These are phyloP conservation scores for Guadua angustifolia DNA, from an alignment of 176 grass and related monocot genomes.

Conservation along the genomic window DNA sequence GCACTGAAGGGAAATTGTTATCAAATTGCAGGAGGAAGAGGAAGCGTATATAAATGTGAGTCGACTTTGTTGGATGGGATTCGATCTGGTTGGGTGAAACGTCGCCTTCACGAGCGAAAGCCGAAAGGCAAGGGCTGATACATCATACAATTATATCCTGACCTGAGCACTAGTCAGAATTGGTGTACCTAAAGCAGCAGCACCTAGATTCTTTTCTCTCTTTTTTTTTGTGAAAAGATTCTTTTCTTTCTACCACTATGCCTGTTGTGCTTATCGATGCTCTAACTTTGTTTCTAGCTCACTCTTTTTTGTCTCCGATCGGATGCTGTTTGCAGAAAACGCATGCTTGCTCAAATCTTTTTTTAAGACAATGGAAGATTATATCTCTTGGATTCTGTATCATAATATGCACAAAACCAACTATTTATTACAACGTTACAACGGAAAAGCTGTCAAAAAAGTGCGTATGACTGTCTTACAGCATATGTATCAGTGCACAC, in stretches of 20 bases:
- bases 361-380: too few species aligned
- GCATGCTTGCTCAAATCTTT: background rate
- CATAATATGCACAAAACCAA: too few species aligned
- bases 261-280: background rate
- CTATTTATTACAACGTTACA: too few species aligned
- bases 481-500: too few species aligned
- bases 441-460: too few species aligned
- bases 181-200: conserved; percentile 24
- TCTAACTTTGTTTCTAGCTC: conserved; percentile 27
- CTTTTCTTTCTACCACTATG: background rate
- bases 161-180: background rate
- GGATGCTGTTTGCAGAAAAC: conserved; percentile 49
- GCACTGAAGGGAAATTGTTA: conserved; percentile 15
- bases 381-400: too few species aligned
- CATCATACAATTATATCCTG: background rate
- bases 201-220: background rate
- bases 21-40: background rate
- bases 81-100: conserved; percentile 39
- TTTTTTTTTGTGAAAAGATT: background rate
- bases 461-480: too few species aligned
- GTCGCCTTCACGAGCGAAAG: conserved; percentile 22
- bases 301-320: background rate
- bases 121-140: background rate
- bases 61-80: conserved; percentile 43
- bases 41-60: background rate